Evolutionary conservation across 305 asterid species (phyloP).

Genomic region (Fraxinus xanthoxyloides): DNA sequence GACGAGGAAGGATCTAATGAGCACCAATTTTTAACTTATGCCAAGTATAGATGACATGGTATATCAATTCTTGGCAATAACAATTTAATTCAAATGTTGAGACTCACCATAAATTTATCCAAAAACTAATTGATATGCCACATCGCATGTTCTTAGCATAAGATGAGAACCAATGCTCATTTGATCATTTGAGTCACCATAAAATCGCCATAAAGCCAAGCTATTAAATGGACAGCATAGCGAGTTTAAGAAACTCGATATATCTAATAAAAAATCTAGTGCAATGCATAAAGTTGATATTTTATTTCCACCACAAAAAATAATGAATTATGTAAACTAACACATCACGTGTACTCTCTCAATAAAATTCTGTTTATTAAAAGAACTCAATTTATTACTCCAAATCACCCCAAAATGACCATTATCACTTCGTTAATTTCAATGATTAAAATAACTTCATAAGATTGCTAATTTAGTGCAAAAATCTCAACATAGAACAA

Average conservation of each 20-base stretch:
- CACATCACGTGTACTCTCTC: neutral
- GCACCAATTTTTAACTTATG: neutral
- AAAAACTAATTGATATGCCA: neutral
- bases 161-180: neutral
- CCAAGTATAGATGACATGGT: neutral
- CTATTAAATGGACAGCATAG: neutral
- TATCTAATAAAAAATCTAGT: neutral
- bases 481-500: neutral
- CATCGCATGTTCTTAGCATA: neutral
- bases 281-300: neutral
- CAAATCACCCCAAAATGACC: neutral
- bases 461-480: neutral
- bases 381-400: neutral
- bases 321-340: neutral
- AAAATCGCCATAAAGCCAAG: neutral
- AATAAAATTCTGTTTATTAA: neutral
- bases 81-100: neutral
- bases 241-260: neutral
- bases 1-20: neutral
- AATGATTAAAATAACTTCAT: neutral
- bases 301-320: neutral
- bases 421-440: neutral
- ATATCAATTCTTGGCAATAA: neutral
- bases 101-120: neutral
- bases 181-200: neutral